Conservation (phyloP, 805 yeast genomes). For the Candida andamanensis region DNA sequence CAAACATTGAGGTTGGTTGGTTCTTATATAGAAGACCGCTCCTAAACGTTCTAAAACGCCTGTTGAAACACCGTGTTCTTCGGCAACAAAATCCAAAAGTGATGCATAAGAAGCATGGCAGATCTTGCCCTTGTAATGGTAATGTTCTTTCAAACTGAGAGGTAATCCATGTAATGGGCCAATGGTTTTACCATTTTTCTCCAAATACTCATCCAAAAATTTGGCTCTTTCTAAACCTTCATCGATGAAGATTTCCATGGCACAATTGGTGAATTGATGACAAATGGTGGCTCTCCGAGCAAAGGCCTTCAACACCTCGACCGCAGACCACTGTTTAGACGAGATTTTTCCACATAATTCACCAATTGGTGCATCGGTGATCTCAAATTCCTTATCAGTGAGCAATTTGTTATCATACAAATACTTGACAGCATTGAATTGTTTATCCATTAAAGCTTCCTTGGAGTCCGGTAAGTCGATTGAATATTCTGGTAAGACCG, state of each 20-base stretch:
- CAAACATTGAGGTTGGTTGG: slow-evolving; percentile 40
- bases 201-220: slow-evolving; percentile 47
- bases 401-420: slow-evolving; percentile 30
- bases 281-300: slow-evolving; percentile 40
- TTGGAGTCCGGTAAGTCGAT: slow-evolving; percentile 27
- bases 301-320: slow-evolving; percentile 35
- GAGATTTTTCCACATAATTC: slow-evolving; percentile 25
- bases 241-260: slow-evolving; percentile 44
- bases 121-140: slow-evolving; percentile 26
- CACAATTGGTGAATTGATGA: slow-evolving; percentile 41
- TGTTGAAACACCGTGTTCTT: slow-evolving; percentile 25
- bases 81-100: slow-evolving; percentile 21
- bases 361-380: slow-evolving; percentile 31
- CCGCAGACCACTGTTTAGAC: slow-evolving; percentile 26
- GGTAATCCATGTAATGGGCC: slow-evolving; percentile 70
- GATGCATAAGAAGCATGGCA: slow-evolving; percentile 41
- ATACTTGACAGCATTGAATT: slow-evolving; percentile 34
- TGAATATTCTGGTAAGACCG: slow-evolving; percentile 24
- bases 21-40: slow-evolving; percentile 40
- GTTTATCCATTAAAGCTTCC: slow-evolving; percentile 23
- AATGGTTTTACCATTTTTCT: slow-evolving; percentile 41
- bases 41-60: slow-evolving; percentile 35
- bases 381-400: slow-evolving; percentile 28
- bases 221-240: slow-evolving; percentile 56
- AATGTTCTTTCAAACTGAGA: slow-evolving; percentile 51